These are phyloP conservation scores for Breynia disticha DNA, from an alignment of 441 rosid genomes.

Conservation along the genomic window DNA sequence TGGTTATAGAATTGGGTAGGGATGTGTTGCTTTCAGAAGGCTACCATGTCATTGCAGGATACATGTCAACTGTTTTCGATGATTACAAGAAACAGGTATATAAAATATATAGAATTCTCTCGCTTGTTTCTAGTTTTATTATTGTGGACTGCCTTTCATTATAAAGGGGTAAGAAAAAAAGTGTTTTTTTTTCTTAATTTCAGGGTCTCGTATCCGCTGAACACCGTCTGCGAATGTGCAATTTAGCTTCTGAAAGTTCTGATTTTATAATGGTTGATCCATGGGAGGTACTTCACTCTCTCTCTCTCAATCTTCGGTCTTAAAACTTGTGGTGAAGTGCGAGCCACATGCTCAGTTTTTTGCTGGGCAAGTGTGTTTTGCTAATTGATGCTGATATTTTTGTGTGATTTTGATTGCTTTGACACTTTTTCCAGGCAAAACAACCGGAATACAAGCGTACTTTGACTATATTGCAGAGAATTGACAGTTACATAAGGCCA, in stretches of 20 bases:
- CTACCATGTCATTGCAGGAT: constrained; percentile 72
- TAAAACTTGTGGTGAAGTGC: too few relatives aligned
- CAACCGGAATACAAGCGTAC: constrained; percentile 62
- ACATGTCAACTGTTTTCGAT: constrained; percentile 85
- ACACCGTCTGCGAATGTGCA: constrained; percentile 63
- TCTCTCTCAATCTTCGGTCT: not conserved
- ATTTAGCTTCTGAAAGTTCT: constrained; percentile 66
- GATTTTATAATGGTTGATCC: constrained; percentile 90
- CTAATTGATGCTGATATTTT: too few relatives aligned
- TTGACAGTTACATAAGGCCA: constrained; percentile 36
- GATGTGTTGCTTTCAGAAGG: constrained; percentile 63
- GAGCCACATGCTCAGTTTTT: too few relatives aligned
- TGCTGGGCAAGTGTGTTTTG: not conserved
- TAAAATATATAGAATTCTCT: not conserved
- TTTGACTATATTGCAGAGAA: constrained; percentile 52
- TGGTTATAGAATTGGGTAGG: constrained; percentile 60
- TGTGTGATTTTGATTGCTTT: constrained; percentile 3
- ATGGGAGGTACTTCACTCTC: constrained; percentile 68
- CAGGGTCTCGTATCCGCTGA: constrained; percentile 68
- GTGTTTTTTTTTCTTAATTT: not conserved
- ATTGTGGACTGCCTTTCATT: not conserved
- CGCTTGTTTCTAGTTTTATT: too few relatives aligned
- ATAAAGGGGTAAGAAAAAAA: not conserved
- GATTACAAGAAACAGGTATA: constrained; percentile 67
- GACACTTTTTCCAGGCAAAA: constrained; percentile 39